These are phyloP conservation scores for Lachnellula arida DNA, from an alignment of 2,329 filamentous ascomycete genomes.

Conservation along the genomic window DNA sequence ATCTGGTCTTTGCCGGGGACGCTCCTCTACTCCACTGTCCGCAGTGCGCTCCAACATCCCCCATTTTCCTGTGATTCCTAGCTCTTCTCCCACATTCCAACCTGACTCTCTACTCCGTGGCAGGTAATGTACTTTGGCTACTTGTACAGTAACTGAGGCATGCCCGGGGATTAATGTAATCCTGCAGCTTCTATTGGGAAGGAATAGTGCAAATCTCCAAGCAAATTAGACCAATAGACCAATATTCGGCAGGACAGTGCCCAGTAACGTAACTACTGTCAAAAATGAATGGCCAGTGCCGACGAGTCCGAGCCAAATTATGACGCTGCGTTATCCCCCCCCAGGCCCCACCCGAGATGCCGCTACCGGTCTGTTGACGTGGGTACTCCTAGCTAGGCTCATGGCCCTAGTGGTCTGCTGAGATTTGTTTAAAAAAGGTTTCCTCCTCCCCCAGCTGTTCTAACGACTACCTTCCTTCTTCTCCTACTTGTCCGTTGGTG, in stretches of 20 bases:
- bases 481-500: conserved; percentile 2
- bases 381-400: conserved; percentile 1
- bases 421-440: conserved; percentile 6
- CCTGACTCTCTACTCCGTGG: too few species aligned
- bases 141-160: too few species aligned
- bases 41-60: neutral
- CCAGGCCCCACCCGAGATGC: neutral
- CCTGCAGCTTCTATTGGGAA: neutral
- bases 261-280: neutral
- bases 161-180: neutral
- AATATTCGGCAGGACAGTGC: neutral
- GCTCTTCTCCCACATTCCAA: neutral
- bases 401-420: neutral
- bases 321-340: conserved; percentile 7
- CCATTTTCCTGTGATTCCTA: neutral
- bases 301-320: conserved; percentile 13
- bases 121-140: neutral
- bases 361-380: conserved; percentile 1
- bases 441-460: neutral
- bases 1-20: neutral
- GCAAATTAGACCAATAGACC: neutral
- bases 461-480: conserved; percentile 1
- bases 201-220: neutral
- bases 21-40: neutral
- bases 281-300: conserved; percentile 1